A percentile compares a stretch with the other conserved stretches of the same genome.
These are phyloP conservation scores for Plasmodium berghei DNA, from an alignment of 169 alveolate species.

Conservation along the genomic window DNA sequence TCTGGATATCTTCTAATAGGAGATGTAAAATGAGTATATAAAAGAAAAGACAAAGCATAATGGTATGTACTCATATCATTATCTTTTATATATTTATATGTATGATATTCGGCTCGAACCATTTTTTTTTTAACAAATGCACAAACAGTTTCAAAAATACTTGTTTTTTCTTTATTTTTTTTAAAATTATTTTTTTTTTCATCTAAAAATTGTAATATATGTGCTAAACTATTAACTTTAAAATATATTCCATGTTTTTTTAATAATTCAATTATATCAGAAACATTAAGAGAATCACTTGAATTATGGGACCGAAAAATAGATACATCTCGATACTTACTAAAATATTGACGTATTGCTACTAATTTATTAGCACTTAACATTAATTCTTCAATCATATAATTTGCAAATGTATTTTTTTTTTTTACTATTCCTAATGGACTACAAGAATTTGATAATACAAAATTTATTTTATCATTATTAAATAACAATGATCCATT, in stretches of 20 bases:
- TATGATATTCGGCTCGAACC: slow-evolving; percentile 72
- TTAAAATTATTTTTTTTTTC: slow-evolving; percentile 21
- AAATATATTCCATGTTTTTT: slow-evolving; percentile 50
- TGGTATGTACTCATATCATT: slow-evolving; percentile 82
- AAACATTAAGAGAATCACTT: slow-evolving; percentile 22
- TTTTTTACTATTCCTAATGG: slow-evolving; percentile 65
- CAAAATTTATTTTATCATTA: slow-evolving; percentile 42
- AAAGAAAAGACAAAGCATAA: slow-evolving; percentile 88
- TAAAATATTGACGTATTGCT: slow-evolving; percentile 84
- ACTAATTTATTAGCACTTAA: slow-evolving; percentile 96
- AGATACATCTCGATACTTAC: slow-evolving; percentile 54
- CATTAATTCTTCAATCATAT: slow-evolving; percentile 97
- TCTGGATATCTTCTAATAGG: slow-evolving; percentile 93
- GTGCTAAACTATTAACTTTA: slow-evolving; percentile 14
- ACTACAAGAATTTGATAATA: slow-evolving; percentile 25
- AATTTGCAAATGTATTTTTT: slow-evolving; percentile 66
- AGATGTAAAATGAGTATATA: slow-evolving; percentile 92
- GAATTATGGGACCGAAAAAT: slow-evolving; percentile 56
- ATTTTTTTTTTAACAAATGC: slow-evolving; percentile 68
- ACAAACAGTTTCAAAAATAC: slow-evolving; percentile 45
- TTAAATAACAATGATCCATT: slow-evolving; percentile 67
- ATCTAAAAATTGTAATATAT: slow-evolving; percentile 35
- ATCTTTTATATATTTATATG: slow-evolving; percentile 52
- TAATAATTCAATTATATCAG: slow-evolving; percentile 59
- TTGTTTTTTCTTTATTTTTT: slow-evolving; percentile 8